Base-by-base conservation (phyloP, 805 yeast species). In the Saccharomyces eubayanus region DNA sequence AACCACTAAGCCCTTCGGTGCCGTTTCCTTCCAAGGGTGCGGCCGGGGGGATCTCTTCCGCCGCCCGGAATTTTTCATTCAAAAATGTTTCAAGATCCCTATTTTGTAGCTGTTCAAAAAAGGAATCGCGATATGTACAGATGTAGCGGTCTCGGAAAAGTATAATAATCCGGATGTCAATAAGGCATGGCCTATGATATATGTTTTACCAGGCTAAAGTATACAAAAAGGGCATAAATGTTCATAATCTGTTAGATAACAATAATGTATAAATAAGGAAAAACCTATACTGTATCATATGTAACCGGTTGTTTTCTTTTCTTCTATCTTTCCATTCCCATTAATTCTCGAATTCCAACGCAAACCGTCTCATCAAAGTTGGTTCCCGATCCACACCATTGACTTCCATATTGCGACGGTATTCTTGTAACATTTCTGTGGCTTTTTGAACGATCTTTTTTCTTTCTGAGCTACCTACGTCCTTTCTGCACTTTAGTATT, bases 401-500 rank as follows among this genome's bases (percentile, higher is more conserved):
- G 24, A 21, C 43, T 16, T 36, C 43, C 43, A 36, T 36, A 16
- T 36, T 36, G 20, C 24, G 43, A 21, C 43, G 43, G 11, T 36
- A 36, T 6, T 36, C 43, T 16, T 36, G 43, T 16, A 36, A 36
- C 43, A 36, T 36, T 21, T 51, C 49, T 10, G 55, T 52, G 4
- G 66, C 64, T n/a, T 61, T 31, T 41, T 60, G 58, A 9, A 61
- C 3, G 3, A 63, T 54, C 24, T 53, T 53, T 48, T 64, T 67
- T n/a, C 66, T 53, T 1, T 50, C 52, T 11, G 71, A 67, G 36
- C 60, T 62, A 48, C 71, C 74, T 46, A 71, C 63, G 51, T 72
- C 75, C 51, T 70, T 67, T 54, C 76, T 67, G 41, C 74, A 67
- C 58, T 75, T 73, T 51, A 90, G 74, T 46, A 89, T 77, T 12